Conservation (phyloP, 2,329 filamentous ascomycete genomes). For the Penicillium paneum region DNA sequence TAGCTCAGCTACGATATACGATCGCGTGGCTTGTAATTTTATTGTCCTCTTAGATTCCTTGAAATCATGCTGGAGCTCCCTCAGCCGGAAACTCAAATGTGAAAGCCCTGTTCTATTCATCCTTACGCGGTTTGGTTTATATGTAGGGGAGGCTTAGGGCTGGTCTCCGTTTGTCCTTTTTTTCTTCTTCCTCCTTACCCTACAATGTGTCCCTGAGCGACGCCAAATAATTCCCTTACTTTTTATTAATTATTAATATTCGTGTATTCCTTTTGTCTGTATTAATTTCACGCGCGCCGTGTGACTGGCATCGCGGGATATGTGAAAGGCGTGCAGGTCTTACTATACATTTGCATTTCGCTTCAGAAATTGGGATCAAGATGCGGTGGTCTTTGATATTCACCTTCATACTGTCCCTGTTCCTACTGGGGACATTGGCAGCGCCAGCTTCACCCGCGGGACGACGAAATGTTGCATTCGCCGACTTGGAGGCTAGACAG, state of each 20-base stretch:
- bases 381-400: slow-evolving; percentile 20
- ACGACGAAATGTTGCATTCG: slow-evolving; percentile 3
- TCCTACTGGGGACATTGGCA: slow-evolving; percentile 14
- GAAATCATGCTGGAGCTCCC: background rate
- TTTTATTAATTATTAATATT: background rate
- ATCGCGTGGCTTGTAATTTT: slow-evolving; percentile 13
- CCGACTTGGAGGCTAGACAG: background rate
- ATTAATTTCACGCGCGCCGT: background rate
- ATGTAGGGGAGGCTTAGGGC: slow-evolving; percentile 17
- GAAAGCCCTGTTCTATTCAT: background rate
- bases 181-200: slow-evolving; percentile 1
- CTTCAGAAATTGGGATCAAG: background rate
- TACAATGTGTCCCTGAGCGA: slow-evolving; percentile 9
- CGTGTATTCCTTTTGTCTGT: background rate
- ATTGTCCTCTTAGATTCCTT: slow-evolving; percentile 3
- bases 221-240: background rate
- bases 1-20: slow-evolving; percentile 11
- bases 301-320: background rate
- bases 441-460: slow-evolving; percentile 11
- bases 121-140: slow-evolving; percentile 6
- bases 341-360: background rate
- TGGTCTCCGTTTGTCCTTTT: background rate
- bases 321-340: background rate
- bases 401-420: slow-evolving; percentile 10
- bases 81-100: slow-evolving; percentile 12